Conservation (phyloP, 306 rosid genomes). For the Rosa chinensis region DNA sequence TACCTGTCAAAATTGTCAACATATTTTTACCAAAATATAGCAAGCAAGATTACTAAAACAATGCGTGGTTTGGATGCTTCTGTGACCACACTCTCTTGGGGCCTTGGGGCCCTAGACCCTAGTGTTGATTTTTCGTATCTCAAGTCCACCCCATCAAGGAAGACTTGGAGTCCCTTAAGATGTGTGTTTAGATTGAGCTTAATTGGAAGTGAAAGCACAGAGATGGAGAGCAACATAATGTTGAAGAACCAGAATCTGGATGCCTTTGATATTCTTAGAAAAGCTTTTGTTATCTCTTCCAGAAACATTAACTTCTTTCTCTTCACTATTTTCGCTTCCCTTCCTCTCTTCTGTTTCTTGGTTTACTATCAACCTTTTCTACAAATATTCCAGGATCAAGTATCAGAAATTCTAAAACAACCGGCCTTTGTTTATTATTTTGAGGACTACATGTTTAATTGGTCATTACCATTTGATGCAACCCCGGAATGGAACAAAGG, state of each 20-base stretch:
- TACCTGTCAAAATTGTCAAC: too few species aligned
- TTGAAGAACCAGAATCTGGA: conserved; percentile 32
- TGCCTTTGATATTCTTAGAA: conserved; percentile 34
- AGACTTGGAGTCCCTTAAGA: not conserved
- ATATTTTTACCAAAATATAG: too few species aligned
- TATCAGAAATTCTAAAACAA: conserved; percentile 7
- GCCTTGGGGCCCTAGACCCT: not conserved
- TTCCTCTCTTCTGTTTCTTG: conserved; percentile 52
- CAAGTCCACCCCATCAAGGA: conserved; percentile 2
- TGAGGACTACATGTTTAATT: conserved; percentile 3
- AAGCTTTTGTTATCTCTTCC: conserved; percentile 37
- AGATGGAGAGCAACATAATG: conserved; percentile 35
- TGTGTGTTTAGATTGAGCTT: not conserved
- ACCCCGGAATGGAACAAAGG: conserved; percentile 1
- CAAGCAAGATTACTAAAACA: not conserved
- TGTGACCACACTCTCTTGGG: not conserved
- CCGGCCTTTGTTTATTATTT: not conserved
- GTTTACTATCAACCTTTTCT: conserved; percentile 39
- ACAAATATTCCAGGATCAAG: conserved; percentile 34
- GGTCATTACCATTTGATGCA: not conserved
- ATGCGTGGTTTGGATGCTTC: not conserved
- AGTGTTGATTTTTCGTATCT: not conserved
- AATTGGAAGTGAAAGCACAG: conserved; percentile 2
- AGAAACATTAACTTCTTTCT: conserved; percentile 50
- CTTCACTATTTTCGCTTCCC: conserved; percentile 42